Percentiles rank a stretch among this genome's conserved stretches.
Evolutionary conservation across 495 filamentous ascomycete species (phyloP).

Genomic region (Coniosporium apollinis): DNA sequence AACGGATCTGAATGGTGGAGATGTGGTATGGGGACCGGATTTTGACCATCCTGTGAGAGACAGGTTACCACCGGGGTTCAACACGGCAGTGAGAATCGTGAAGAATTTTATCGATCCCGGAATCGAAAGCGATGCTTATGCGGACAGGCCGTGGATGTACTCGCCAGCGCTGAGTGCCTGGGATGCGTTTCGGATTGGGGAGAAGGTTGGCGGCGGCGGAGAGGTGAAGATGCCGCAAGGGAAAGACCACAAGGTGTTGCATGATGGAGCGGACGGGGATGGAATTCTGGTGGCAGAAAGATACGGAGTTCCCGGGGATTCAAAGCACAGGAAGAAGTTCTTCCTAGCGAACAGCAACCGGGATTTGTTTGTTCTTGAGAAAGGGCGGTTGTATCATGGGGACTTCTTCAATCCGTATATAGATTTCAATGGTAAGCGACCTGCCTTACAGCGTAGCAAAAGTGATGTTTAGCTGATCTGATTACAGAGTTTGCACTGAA

Average conservation of each 20-base stretch:
- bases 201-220: conserved; percentile 16
- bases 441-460: conserved; percentile 1
- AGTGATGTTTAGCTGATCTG: neutral
- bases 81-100: conserved; percentile 63
- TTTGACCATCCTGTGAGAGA: conserved; percentile 78
- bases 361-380: conserved; percentile 37
- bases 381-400: conserved; percentile 43
- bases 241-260: conserved; percentile 22
- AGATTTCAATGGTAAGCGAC: conserved; percentile 48
- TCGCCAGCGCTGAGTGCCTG: conserved; percentile 56
- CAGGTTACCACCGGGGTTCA: conserved; percentile 66
- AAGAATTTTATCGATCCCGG: conserved; percentile 78
- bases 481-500: conserved; percentile 17
- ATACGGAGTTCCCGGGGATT: conserved; percentile 12
- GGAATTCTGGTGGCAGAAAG: conserved; percentile 29
- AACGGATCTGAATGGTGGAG: conserved; percentile 41
- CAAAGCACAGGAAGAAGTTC: conserved; percentile 17
- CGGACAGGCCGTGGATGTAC: conserved; percentile 68
- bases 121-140: conserved; percentile 69
- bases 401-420: conserved; percentile 89
- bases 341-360: conserved; percentile 22
- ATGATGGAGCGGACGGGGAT: conserved; percentile 51
- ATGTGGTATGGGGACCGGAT: conserved; percentile 81
- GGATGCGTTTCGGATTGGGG: conserved; percentile 52
- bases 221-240: conserved; percentile 3